Evolutionary conservation across 345 rosid species (phyloP).

Genomic region (Iberis pinnata): DNA sequence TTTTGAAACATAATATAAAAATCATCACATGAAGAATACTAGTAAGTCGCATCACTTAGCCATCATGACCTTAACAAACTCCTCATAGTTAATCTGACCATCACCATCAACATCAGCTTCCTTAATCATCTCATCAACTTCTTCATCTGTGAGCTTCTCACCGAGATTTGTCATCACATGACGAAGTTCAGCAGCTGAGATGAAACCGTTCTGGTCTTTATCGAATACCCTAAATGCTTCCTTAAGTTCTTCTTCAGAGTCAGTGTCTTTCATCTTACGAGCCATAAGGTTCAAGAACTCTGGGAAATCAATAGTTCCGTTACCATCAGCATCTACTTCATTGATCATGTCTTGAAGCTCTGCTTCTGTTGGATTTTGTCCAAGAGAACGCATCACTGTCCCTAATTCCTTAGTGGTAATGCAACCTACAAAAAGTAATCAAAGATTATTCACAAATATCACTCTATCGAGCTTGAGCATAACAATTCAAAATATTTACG

Average conservation of each 20-base stretch:
- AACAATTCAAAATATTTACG: no score
- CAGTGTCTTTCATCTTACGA: constrained; percentile 80
- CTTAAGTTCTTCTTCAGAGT: constrained; percentile 86
- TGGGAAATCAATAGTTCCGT: constrained; percentile 73
- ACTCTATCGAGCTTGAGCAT: no score
- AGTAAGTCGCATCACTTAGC: no score
- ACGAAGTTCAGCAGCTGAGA: constrained; percentile 82
- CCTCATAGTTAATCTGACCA: constrained; percentile 80
- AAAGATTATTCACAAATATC: not conserved
- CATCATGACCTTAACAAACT: constrained; percentile 86
- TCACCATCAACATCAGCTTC: constrained; percentile 87
- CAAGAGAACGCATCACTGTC: constrained; percentile 77
- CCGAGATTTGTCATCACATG: constrained; percentile 86
- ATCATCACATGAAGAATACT: no score
- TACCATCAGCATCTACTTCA: constrained; percentile 80
- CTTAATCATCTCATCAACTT: constrained; percentile 82
- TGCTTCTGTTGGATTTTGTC: constrained; percentile 82
- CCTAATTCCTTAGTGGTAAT: constrained; percentile 85
- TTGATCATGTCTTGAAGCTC: constrained; percentile 89
- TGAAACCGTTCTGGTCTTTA: constrained; percentile 86
- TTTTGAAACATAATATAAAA: constrained; percentile 18
- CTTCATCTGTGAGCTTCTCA: constrained; percentile 79
- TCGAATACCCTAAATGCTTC: constrained; percentile 79
- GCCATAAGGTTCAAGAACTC: constrained; percentile 88
- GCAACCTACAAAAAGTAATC: constrained; percentile 40